A percentile compares a stretch with the other conserved stretches of the same genome.
Conservation (phyloP, 257 asterid genomes). For the Petrea volubilis region DNA sequence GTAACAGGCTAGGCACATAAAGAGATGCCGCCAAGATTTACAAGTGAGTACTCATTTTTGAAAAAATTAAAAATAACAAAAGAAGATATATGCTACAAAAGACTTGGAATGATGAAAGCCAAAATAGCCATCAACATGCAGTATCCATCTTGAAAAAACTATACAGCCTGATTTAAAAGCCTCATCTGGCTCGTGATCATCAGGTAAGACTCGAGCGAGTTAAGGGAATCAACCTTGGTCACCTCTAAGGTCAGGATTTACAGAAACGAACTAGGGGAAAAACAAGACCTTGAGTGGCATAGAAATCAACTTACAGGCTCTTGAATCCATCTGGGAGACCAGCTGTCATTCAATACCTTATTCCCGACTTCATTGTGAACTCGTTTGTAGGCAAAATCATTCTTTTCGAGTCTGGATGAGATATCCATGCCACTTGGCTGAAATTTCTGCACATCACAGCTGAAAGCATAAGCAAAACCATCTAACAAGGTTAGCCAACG, state of each 20-base stretch:
- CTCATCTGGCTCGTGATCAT: neutral
- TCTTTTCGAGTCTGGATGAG: slow-evolving; percentile 38
- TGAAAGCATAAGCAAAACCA: slow-evolving; percentile 28
- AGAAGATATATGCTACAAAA: neutral
- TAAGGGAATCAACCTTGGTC: neutral
- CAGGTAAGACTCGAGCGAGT: neutral
- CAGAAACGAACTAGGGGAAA: neutral
- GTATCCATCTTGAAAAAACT: neutral
- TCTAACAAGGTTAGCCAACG: slow-evolving; percentile 30
- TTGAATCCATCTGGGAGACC: slow-evolving; percentile 41
- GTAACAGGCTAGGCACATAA: slow-evolving; percentile 42
- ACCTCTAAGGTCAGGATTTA: slow-evolving; percentile 4
- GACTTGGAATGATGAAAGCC: slow-evolving; percentile 18
- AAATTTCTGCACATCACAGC: slow-evolving; percentile 44
- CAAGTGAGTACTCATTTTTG: slow-evolving; percentile 4
- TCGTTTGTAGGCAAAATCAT: slow-evolving; percentile 27
- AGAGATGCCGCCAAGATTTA: slow-evolving; percentile 16
- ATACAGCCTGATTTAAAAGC: neutral
- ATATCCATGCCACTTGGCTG: slow-evolving; percentile 45
- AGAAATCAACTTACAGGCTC: slow-evolving; percentile 52
- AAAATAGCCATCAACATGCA: neutral
- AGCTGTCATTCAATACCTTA: slow-evolving; percentile 23
- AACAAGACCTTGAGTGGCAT: neutral
- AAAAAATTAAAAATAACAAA: neutral
- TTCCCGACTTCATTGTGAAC: slow-evolving; percentile 30